Evolutionary conservation across 2,329 filamentous ascomycete species (phyloP).

Genomic region (Gaeumannomyces sp.): DNA sequence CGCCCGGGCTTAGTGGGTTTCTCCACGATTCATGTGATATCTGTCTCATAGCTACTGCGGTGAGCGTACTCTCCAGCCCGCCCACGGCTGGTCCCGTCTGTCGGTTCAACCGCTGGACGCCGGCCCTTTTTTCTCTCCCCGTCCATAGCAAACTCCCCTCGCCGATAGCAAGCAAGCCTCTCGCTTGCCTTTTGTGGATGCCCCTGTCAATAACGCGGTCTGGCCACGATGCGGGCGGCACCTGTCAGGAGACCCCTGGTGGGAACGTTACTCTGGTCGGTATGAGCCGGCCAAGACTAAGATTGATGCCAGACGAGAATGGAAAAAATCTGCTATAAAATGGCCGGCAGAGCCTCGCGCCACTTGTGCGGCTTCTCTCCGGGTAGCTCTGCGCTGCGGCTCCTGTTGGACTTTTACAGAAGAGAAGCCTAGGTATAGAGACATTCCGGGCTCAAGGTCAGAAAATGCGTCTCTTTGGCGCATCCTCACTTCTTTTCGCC

Average conservation of each 20-base stretch:
- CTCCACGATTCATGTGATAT: not conserved
- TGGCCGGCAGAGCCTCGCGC: no score
- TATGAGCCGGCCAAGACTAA: no score
- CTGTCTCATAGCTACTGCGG: not conserved
- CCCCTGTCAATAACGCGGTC: not conserved
- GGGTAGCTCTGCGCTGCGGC: not conserved
- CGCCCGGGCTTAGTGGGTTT: not conserved
- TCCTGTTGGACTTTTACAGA: not conserved
- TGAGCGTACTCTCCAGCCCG: not conserved
- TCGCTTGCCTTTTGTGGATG: not conserved
- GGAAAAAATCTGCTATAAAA: not conserved
- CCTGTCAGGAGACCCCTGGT: not conserved
- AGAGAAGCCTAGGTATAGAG: not conserved
- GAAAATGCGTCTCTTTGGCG: slow-evolving; percentile 7
- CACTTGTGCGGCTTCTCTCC: not conserved
- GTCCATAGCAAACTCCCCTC: not conserved
- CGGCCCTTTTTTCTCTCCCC: not conserved
- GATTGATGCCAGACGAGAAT: no score
- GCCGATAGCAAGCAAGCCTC: not conserved
- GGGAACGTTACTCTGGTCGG: not conserved
- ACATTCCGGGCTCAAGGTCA: no score
- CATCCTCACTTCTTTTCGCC: slow-evolving; percentile 21
- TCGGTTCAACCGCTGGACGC: not conserved
- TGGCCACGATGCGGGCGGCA: not conserved
- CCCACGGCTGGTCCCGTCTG: not conserved